Conservation (phyloP, 73 alveolate species). For the Tetrahymena thermophila region DNA sequence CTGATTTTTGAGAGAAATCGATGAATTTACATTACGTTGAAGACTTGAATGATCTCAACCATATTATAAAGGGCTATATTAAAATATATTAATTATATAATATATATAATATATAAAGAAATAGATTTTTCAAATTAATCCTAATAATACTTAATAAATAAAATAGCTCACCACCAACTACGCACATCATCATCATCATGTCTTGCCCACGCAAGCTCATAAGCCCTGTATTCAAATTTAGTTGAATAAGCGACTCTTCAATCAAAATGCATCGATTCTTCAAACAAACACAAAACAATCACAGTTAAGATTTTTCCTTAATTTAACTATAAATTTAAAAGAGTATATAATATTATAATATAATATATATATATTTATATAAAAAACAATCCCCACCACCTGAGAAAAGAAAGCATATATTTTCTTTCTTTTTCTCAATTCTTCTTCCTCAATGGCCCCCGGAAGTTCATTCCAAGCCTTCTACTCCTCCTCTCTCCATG, state of each 20-base stretch:
- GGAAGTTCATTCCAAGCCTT: conserved; percentile 1
- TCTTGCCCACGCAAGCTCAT: conserved; percentile 6
- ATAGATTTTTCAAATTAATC: neutral
- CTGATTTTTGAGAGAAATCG: conserved; percentile 2
- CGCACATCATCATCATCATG: neutral
- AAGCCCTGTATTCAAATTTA: neutral
- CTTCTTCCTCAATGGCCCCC: neutral
- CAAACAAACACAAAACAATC: neutral
- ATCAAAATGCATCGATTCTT: neutral
- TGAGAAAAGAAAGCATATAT: neutral
- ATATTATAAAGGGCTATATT: neutral
- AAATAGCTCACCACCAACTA: conserved; percentile 1
- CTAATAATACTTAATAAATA: neutral
- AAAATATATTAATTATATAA: neutral
- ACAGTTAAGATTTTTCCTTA: neutral
- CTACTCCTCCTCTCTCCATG: conserved; percentile 4
- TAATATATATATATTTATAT: neutral
- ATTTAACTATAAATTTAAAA: neutral
- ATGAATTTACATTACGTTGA: neutral
- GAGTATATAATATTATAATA: neutral
- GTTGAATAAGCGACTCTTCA: neutral
- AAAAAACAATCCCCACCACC: neutral
- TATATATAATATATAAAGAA: neutral
- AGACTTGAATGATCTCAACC: neutral
- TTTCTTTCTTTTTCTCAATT: neutral